A percentile compares a stretch with the other conserved stretches of the same genome.
These are phyloP conservation scores for Candida sp. DNA, from an alignment of 1,139 yeast genomes.

Conservation along the genomic window DNA sequence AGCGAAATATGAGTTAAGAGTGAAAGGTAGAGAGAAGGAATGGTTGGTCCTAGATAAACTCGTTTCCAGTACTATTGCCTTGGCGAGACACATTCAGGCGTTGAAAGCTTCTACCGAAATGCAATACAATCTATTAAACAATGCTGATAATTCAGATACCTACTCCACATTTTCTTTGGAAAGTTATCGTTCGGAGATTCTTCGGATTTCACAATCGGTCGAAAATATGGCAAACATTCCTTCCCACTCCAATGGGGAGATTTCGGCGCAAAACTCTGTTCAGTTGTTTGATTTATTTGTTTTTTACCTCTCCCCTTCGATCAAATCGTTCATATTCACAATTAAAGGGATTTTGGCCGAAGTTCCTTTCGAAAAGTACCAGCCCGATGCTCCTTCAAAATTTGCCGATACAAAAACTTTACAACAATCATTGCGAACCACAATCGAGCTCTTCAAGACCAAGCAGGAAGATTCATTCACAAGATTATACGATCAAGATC, in stretches of 20 bases:
- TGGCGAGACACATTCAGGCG: conserved; percentile 64
- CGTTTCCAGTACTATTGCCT: conserved; percentile 48
- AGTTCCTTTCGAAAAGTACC: conserved; percentile 50
- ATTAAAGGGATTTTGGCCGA: conserved; percentile 58
- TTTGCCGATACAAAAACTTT: conserved; percentile 41
- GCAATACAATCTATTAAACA: conserved; percentile 52
- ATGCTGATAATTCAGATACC: conserved; percentile 5
- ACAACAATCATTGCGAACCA: conserved; percentile 46
- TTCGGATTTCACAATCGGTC: conserved; percentile 21
- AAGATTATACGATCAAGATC: conserved; percentile 55
- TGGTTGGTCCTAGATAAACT: conserved; percentile 42
- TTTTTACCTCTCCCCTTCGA: conserved; percentile 67
- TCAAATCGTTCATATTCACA: conserved; percentile 64
- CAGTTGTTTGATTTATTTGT: conserved; percentile 67
- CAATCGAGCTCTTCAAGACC: conserved; percentile 50
- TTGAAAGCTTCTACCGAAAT: conserved; percentile 65
- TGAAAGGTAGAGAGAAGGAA: conserved; percentile 55
- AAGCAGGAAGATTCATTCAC: conserved; percentile 59
- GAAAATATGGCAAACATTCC: conserved; percentile 21
- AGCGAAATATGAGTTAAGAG: conserved; percentile 55
- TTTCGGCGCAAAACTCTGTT: conserved; percentile 34
- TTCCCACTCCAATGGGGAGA: conserved; percentile 10
- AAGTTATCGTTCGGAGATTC: conserved; percentile 13
- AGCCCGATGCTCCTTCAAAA: conserved; percentile 21
- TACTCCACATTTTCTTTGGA: conserved; percentile 14